Evolutionary conservation across 2,329 filamentous ascomycete species (phyloP).

Genomic region (Venturia oleaginea): DNA sequence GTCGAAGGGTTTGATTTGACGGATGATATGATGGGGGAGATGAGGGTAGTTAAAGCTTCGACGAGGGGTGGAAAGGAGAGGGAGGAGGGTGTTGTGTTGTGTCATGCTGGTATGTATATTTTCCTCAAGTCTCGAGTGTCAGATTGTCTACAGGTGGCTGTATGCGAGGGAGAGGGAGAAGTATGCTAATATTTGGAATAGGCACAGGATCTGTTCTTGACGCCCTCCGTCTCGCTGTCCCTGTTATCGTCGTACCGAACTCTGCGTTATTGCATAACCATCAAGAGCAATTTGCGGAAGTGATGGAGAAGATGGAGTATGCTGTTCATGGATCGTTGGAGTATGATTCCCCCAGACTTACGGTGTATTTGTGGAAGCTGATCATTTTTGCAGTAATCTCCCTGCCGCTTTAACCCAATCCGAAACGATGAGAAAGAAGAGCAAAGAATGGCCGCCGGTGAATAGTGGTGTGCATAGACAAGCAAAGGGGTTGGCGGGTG

Average conservation of each 20-base stretch:
- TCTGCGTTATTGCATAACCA: conserved; percentile 76
- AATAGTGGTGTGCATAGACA: conserved; percentile 35
- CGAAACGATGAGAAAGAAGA: conserved; percentile 36
- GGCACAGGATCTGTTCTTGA: conserved; percentile 86
- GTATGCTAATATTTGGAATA: conserved; percentile 28
- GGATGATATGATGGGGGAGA: conserved; percentile 12
- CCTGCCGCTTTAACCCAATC: conserved; percentile 37
- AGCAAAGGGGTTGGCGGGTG: conserved; percentile 36
- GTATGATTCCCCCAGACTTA: conserved; percentile 35
- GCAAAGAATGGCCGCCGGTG: conserved; percentile 42
- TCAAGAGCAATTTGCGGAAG: conserved; percentile 75
- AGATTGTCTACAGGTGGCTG: no score
- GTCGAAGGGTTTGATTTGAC: conserved; percentile 20
- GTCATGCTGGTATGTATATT: conserved; percentile 67
- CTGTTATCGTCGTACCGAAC: conserved; percentile 87
- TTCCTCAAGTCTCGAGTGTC: not conserved
- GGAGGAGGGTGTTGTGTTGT: conserved; percentile 65
- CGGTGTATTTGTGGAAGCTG: not conserved
- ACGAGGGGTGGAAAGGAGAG: conserved; percentile 26
- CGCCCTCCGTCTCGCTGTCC: conserved; percentile 61
- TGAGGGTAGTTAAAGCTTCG: conserved; percentile 45
- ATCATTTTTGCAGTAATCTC: conserved; percentile 34
- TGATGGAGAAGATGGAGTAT: conserved; percentile 66
- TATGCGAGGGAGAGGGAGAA: not conserved
- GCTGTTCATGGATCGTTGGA: conserved; percentile 60